A percentile compares a stretch with the other conserved stretches of the same genome.
These are phyloP conservation scores for Phaeotremella skinneri DNA, from an alignment of 768 basidiomycete genomes.

Conservation along the genomic window DNA sequence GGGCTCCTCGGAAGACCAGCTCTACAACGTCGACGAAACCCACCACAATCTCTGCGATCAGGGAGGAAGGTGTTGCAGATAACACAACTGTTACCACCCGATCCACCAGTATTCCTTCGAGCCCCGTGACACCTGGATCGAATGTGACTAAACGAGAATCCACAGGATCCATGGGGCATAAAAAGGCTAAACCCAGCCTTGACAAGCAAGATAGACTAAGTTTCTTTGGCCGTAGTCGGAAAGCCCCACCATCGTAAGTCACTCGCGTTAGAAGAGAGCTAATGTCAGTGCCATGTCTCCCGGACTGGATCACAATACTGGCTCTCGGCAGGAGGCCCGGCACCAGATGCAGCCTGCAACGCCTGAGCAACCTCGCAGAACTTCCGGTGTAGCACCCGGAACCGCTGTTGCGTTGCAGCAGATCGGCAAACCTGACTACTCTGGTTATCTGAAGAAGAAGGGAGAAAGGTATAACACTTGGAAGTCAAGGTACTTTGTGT, in stretches of 20 bases:
- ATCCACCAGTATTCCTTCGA: constrained; percentile 40
- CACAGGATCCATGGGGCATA: constrained; percentile 47
- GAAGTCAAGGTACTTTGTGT: constrained; percentile 86
- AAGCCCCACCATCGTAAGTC: constrained; percentile 64
- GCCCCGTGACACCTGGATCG: constrained; percentile 42
- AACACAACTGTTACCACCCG: constrained; percentile 12
- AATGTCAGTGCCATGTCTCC: constrained; percentile 17
- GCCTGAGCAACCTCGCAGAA: constrained; percentile 19
- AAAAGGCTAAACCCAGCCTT: constrained; percentile 45
- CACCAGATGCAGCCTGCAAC: constrained; percentile 44
- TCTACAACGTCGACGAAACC: constrained; percentile 9
- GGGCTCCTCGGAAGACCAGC: constrained; percentile 33
- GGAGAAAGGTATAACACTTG: constrained; percentile 88
- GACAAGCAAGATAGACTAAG: constrained; percentile 57
- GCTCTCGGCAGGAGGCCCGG: constrained; percentile 2
- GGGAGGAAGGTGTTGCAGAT: constrained; percentile 20
- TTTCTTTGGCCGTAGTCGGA: constrained; percentile 76
- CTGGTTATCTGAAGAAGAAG: constrained; percentile 94
- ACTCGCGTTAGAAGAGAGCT: not conserved
- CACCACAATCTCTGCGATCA: constrained; percentile 34
- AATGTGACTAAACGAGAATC: constrained; percentile 39
- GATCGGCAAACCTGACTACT: constrained; percentile 84
- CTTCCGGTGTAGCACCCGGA: constrained; percentile 12
- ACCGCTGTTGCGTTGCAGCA: constrained; percentile 71
- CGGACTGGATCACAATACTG: constrained; percentile 17